These are phyloP conservation scores for Phlebiopsis flavidoalba DNA, from an alignment of 768 basidiomycete species.

Conservation along the genomic window DNA sequence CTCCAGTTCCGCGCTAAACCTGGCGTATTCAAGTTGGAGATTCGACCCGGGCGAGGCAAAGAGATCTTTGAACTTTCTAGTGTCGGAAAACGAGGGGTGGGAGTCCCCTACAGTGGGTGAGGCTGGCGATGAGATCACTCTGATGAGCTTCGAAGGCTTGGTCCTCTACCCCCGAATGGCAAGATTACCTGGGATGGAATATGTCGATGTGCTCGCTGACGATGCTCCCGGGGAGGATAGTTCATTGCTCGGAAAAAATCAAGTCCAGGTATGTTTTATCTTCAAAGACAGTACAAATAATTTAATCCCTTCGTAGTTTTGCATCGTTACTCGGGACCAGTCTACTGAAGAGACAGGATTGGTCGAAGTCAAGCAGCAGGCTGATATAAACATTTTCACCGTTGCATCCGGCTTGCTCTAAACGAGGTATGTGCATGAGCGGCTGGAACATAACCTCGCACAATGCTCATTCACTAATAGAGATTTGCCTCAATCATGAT, in stretches of 20 bases:
- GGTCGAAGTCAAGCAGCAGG: constrained; percentile 40
- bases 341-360: constrained; percentile 11
- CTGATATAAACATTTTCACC: constrained; percentile 98
- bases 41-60: constrained; percentile 74
- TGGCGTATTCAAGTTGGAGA: constrained; percentile 79
- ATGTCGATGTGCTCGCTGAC: constrained; percentile 63
- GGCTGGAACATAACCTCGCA: neutral
- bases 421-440: constrained; percentile 56
- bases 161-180: constrained; percentile 81
- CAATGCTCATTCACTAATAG: constrained; percentile 33
- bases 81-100: constrained; percentile 87
- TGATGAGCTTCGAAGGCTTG: constrained; percentile 88
- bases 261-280: constrained; percentile 41
- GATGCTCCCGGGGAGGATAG: constrained; percentile 22
- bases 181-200: constrained; percentile 73
- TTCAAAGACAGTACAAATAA: neutral
- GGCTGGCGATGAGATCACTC: constrained; percentile 68
- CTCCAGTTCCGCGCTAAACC: constrained; percentile 93
- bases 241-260: constrained; percentile 42
- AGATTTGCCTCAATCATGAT: constrained; percentile 99
- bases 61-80: constrained; percentile 82
- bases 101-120: constrained; percentile 65
- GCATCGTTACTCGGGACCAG: constrained; percentile 20
- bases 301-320: constrained; percentile 14
- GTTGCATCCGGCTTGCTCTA: constrained; percentile 96